These are phyloP conservation scores for Solanum phureja DNA, from an alignment of 257 asterid genomes.

Conservation along the genomic window DNA sequence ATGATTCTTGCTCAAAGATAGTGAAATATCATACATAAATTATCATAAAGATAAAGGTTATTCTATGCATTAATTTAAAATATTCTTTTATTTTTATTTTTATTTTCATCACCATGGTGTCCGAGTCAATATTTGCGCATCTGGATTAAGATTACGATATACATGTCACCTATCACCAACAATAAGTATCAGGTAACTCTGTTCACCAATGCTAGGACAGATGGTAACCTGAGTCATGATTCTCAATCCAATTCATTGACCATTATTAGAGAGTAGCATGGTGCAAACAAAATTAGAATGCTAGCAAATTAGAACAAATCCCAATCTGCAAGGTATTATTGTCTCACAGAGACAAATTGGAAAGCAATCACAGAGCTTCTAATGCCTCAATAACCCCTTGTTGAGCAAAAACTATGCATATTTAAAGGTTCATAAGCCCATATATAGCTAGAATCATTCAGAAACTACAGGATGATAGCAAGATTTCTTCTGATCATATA, in stretches of 20 bases:
- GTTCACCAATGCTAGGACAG: neutral
- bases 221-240: neutral
- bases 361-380: neutral
- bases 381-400: neutral
- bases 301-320: neutral
- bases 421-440: neutral
- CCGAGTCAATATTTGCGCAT: rapidly evolving
- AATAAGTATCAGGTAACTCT: rapidly evolving
- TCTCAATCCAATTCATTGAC: neutral
- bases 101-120: neutral
- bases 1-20: neutral
- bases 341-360: neutral
- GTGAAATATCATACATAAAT: neutral
- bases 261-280: neutral
- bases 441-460: neutral
- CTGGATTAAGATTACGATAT: neutral
- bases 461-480: neutral
- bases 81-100: too few species aligned
- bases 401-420: neutral
- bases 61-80: neutral
- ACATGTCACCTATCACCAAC: neutral
- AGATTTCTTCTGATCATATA: neutral
- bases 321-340: neutral
- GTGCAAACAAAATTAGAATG: neutral
- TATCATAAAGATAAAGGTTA: neutral